These are phyloP conservation scores for Biscogniauxia marginata DNA, from an alignment of 2,329 filamentous ascomycete genomes.

Conservation along the genomic window DNA sequence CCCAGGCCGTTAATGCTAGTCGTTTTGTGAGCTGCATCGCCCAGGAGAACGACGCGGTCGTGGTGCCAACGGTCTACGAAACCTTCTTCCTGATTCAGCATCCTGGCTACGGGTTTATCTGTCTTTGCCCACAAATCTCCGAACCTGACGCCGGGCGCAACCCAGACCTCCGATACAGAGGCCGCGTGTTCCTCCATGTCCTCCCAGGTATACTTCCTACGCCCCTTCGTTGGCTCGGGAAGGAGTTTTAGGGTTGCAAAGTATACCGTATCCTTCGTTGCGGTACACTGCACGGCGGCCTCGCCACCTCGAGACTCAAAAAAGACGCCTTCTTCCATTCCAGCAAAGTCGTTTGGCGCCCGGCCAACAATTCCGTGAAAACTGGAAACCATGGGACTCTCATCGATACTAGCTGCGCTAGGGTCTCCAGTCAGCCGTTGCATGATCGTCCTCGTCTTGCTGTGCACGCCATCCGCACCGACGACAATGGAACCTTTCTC, in stretches of 20 bases:
- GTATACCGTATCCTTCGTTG: too few relatives aligned
- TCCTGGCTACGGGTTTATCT: not conserved
- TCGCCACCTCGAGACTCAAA: too few relatives aligned
- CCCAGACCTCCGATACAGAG: conserved; percentile 1
- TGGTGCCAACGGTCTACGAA: conserved; percentile 5
- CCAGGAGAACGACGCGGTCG: conserved; percentile 4
- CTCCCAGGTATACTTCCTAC: conserved; percentile 4
- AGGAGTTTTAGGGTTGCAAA: too few relatives aligned
- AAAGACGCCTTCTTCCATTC: too few relatives aligned
- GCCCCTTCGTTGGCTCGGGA: conserved; percentile 2
- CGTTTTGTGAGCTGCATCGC: conserved; percentile 3
- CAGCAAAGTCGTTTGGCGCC: too few relatives aligned
- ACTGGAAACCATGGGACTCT: not conserved
- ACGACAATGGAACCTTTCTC: conserved; percentile 10
- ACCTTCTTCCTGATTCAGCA: conserved; percentile 10
- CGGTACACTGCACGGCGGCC: too few relatives aligned
- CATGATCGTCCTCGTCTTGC: conserved; percentile 8
- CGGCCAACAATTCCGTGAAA: too few relatives aligned
- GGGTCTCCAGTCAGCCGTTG: too few relatives aligned
- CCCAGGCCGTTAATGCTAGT: conserved; percentile 6
- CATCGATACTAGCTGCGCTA: too few relatives aligned
- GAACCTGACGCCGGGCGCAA: conserved; percentile 6
- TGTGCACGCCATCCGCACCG: conserved; percentile 13
- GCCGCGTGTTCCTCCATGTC: conserved; percentile 1
- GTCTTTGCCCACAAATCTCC: conserved; percentile 5